Base-by-base conservation (phyloP, 441 rosid species). In the Dalechampia spathulata region DNA sequence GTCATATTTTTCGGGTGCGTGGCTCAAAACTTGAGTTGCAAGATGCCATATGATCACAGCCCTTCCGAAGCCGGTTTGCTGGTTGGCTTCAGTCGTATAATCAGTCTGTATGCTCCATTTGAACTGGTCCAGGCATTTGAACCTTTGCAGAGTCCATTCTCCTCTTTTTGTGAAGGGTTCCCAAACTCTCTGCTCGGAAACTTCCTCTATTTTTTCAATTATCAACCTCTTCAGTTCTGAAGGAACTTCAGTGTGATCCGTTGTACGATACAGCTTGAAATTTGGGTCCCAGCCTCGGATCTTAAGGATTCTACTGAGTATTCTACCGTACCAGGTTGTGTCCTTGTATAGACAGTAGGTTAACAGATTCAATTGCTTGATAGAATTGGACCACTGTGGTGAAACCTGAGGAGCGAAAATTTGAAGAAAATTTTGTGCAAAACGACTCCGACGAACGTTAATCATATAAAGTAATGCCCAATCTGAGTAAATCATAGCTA, bases 21-120 rank as follows among this genome's bases (percentile, higher is more conserved):
- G 3, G 19, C 2, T 30, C 52, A 51, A 57, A 22, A 44, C 38
- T 20, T 57, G 32, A 32, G 61, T 57, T 32, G 61, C 61, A 28
- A 57, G 30, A 21, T 57, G 61, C 61, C 61, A 57, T 57, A 57
- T 32, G 22, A 27, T 57, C 7, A 57, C 32, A 12, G 61, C 61
- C 42, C 51, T 44, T 5, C 61, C 61, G 17, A 57, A 57, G 32
- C 61, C 32, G 11, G 51, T 57, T 57, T 57, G 61, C 43, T 44
- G 51, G 39, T 57, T 57, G 30, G 61, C 61, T 57, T 57, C 42
- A 8, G 36, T 57, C 2, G 51, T 57, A 16, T 57, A 45, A 57
- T 57, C 52, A 19, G 61, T 28, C 10, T 44, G 32, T 13, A 57
- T 44, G 61, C 61, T 57, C 61, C 61, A 57, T 15, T 44, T 57